A percentile compares a stretch with the other conserved stretches of the same genome.
Conservation (phyloP, 1,139 yeast genomes). For the Nadsonia starkeyi-henricii region DNA sequence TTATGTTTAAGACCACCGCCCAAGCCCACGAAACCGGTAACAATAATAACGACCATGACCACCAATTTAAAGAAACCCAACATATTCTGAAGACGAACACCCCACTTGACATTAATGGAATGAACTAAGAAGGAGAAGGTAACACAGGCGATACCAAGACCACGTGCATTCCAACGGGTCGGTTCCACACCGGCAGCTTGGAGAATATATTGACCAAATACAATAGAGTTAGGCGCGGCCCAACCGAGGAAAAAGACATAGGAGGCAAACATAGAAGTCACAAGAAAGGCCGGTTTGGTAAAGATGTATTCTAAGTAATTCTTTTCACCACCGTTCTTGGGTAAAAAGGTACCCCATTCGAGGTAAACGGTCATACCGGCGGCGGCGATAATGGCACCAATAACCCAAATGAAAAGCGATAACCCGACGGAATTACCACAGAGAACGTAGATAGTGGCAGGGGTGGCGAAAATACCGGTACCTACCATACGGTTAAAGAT, state of each 20-base stretch:
- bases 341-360: constrained; percentile 76
- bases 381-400: constrained; percentile 61
- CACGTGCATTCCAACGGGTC: constrained; percentile 64
- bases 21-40: constrained; percentile 73
- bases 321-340: constrained; percentile 82
- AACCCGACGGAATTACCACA: constrained; percentile 62
- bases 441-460: constrained; percentile 56
- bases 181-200: constrained; percentile 60
- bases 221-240: constrained; percentile 65
- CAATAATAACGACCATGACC: constrained; percentile 51
- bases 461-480: constrained; percentile 77
- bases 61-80: constrained; percentile 61
- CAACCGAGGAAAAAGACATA: constrained; percentile 69
- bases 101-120: constrained; percentile 46
- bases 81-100: constrained; percentile 52
- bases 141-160: constrained; percentile 59
- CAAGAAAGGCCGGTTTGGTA: constrained; percentile 52
- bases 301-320: constrained; percentile 66
- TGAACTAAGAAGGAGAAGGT: constrained; percentile 60
- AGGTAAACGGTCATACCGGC: constrained; percentile 65
- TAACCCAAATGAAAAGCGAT: constrained; percentile 59
- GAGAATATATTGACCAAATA: constrained; percentile 36
- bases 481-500: constrained; percentile 76
- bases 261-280: constrained; percentile 63
- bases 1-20: constrained; percentile 48